Evolutionary conservation across 345 rosid species (phyloP), one percentile per base, ranked within the genome.

Genomic region (Eucalyptus caleyi): DNA sequence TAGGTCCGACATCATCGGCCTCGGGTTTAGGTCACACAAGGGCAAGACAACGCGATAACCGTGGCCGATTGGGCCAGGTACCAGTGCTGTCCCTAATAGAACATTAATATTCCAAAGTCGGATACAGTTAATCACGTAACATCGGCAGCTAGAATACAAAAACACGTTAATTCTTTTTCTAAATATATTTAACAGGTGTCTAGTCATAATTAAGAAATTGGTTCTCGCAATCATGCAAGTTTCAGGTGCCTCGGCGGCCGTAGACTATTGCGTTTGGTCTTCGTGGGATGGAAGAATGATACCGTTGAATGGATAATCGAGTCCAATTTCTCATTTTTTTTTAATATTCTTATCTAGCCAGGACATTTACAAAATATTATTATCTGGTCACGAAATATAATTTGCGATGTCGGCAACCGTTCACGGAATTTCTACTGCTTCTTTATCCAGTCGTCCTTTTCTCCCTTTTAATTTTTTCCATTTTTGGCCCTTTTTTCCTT

Each of bases 351-450:
- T 21, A 37, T 40, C 23, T 11, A 72, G 82, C 15, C 0, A 72
- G 44, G 8, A 37, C 82, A 72, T 72, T 72, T 4, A 37, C 45
- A 9, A 34, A 18, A 37, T 19, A 72, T 19, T 72, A 72, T 72
- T 72, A 3, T 9, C 5, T 42, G 26, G 45, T 47, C 37, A 30
- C 5, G 87, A 19, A 9, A 50, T 27, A 30, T 49, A 56, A 49
- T 53, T 49, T 30, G 87, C 40, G 23, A 23, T 87, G 92, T 91
- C 92, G 92, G 92, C 92, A 91, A 83, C 90, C 88, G 89, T 83
- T 86, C 87, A 24, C 87, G 8, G 67, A 87, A 89, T 27, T 87
- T 50, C 26, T 56, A 87, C 89, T 44, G 40, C 67, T 47, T 15
- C 4, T 42, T 51, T 51, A 42, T 86, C 11, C 53, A 44, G 85